Percentiles rank a stretch among this genome's conserved stretches.
These are phyloP conservation scores for Penicillium verhagenii DNA, from an alignment of 495 filamentous ascomycete species.

Conservation along the genomic window DNA sequence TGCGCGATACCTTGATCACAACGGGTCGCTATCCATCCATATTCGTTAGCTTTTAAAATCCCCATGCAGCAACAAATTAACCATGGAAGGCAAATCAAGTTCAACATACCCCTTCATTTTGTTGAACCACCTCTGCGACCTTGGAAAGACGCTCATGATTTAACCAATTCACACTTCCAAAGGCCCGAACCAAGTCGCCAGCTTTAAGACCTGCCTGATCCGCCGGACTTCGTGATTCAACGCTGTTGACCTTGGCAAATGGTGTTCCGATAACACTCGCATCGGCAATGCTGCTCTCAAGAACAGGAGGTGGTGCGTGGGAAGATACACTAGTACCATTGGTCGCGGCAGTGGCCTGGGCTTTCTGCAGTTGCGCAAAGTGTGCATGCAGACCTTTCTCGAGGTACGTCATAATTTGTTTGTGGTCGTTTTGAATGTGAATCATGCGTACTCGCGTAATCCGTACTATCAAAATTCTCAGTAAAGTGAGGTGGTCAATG, in stretches of 20 bases:
- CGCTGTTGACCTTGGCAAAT: constrained; percentile 89
- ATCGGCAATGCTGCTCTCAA: constrained; percentile 14
- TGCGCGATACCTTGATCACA: constrained; percentile 66
- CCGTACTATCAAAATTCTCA: constrained; percentile 60
- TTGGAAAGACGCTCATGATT: constrained; percentile 85
- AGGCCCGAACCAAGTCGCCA: constrained; percentile 80
- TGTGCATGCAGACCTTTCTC: constrained; percentile 82
- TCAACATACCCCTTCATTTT: constrained; percentile 81
- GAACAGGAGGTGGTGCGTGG: constrained; percentile 15
- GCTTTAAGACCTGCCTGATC: constrained; percentile 75
- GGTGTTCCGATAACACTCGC: constrained; percentile 57
- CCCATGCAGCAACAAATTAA: neutral
- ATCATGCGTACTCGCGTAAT: constrained; percentile 90
- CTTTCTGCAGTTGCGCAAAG: constrained; percentile 42
- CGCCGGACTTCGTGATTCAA: constrained; percentile 77
- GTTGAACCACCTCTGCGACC: constrained; percentile 79
- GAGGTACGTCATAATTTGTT: constrained; percentile 76
- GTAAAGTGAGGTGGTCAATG: neutral
- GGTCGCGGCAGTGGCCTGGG: constrained; percentile 23
- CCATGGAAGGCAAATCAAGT: neutral
- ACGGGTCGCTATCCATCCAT: constrained; percentile 53
- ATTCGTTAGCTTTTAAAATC: constrained; percentile 10
- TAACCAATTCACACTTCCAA: constrained; percentile 75
- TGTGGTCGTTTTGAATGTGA: constrained; percentile 87
- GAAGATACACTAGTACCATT: constrained; percentile 31